Evolutionary conservation across 225 moss, liverwort and hornwort genomes (phyloP), one percentile per base, ranked within the genome.

Genomic region (Sphagnum tenellum): DNA sequence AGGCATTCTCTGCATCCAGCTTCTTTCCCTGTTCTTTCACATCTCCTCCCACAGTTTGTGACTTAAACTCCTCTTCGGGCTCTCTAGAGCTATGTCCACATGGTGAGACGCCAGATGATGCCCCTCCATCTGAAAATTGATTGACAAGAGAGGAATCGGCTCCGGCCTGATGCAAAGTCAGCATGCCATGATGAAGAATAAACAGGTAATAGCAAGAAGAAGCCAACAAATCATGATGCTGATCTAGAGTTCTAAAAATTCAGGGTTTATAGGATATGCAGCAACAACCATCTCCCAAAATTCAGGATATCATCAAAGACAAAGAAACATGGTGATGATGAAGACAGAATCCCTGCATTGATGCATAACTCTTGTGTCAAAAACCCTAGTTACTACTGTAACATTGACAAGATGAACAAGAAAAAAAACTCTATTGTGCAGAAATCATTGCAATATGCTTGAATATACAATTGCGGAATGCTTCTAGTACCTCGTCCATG

Each of bases 111-210:
- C 74, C 79, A 53, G 76, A 72, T 48, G 79, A 79, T 64, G 52
- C 70, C 50, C 80, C 83, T 46, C 56, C 83, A 68, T 84, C 83
- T 48, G 75, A 84, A 67, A 68, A 57, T 45, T 63, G 49, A 65
- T 75, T 77, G 66, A 72, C 80, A 29, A 75, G 72, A 51, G 80
- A 77, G 59, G 80, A 83, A 68, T 55, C 62, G 68, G 79, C 78
- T 69, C 56, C 83, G 67, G 66, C 80, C 83, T 84, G 73, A 44
- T 46, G 58, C 45, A 3, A 3, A 13, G 59, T 59, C 29, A 62
- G 49, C 64, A 69, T 4, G 29, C 29, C 29, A 29, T 29, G 29
- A 29, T 29, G 29, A 29, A 29, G 29, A 29, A 29, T 29, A 29
- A 29, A 29, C 29, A 29, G 0, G 29, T 29, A 29, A 29, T 29